Evolutionary conservation across 441 rosid species (phyloP), one percentile per base, ranked within the genome.

Genomic region (Omphalea diandra): DNA sequence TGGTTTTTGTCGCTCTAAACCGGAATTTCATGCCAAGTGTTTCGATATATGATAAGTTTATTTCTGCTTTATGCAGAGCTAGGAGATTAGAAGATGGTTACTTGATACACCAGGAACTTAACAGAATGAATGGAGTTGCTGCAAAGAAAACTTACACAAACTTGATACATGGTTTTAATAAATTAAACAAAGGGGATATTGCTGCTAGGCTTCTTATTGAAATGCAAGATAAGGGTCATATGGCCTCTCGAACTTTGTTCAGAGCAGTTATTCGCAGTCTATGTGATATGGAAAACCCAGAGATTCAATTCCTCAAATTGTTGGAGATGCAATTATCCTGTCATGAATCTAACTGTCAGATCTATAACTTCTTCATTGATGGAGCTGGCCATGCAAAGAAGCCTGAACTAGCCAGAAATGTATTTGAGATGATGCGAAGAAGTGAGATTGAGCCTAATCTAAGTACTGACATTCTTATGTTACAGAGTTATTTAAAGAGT

Each of bases 161-260:
- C 49, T 80, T 92, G 85, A 92, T 95, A 72, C 60, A 22, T 50
- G 90, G 90, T 70, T 80, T 90, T 72, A 70, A 22, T 68, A 74
- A 74, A 75, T 72, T 75, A 36, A 76, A 80, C 71, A 86, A 81
- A 80, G 86, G 81, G 53, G 91, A 90, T 76, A 69, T 84, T 73
- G 91, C 93, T 49, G 82, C 85, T 41, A 77, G 75, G 74, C 91
- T 95, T 73, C 86, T 95, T 47, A 64, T 84, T 62, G 88, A 86
- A 72, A 90, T 93, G 98, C 97, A 87, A 75, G 83, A 86, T 40
- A 89, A 82, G 71, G 96, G 91, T 65, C 80, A 84, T 73, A 57
- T 11, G n/a, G 84, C 90, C 29, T 47, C 44, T 53, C 63, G 71
- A 36, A 31, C 15, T 50, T 63, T 84, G 67, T 83, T 74, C 72